Percentiles rank a stretch among this genome's conserved stretches.
These are phyloP conservation scores for Curvularia hawaiiensis DNA, from an alignment of 2,329 filamentous ascomycete genomes.

Conservation along the genomic window DNA sequence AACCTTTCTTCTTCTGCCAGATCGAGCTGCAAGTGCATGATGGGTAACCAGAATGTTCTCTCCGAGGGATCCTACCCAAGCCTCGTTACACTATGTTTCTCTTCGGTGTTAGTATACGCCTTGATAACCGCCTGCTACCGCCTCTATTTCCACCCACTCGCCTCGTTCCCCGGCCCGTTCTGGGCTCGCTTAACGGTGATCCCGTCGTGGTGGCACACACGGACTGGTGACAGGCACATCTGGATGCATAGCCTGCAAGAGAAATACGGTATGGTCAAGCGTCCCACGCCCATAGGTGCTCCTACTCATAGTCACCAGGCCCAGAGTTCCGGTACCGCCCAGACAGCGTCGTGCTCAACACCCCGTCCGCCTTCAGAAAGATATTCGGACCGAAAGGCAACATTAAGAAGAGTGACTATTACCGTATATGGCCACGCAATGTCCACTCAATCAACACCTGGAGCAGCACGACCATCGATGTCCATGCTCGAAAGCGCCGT, in stretches of 20 bases:
- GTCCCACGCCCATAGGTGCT: not conserved
- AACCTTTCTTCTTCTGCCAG: slow-evolving; percentile 7
- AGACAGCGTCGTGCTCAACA: slow-evolving; percentile 76
- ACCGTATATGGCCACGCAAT: slow-evolving; percentile 48
- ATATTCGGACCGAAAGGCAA: slow-evolving; percentile 54
- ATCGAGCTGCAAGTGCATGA: slow-evolving; percentile 9
- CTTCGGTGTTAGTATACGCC: slow-evolving; percentile 16
- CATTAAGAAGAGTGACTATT: slow-evolving; percentile 53
- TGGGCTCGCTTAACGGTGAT: slow-evolving; percentile 28
- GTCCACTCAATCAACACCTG: slow-evolving; percentile 46
- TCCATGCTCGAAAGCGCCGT: slow-evolving; percentile 48
- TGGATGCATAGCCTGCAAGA: slow-evolving; percentile 73
- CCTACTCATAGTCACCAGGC: slow-evolving; percentile 4
- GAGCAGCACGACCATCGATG: slow-evolving; percentile 33
- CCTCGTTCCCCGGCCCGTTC: slow-evolving; percentile 31
- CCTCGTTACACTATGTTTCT: slow-evolving; percentile 5
- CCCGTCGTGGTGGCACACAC: slow-evolving; percentile 64
- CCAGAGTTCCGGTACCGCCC: slow-evolving; percentile 68
- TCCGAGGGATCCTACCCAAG: slow-evolving; percentile 7
- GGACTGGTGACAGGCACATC: slow-evolving; percentile 72
- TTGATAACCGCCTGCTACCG: slow-evolving; percentile 21
- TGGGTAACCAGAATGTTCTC: slow-evolving; percentile 3
- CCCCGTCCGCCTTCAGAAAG: slow-evolving; percentile 54
- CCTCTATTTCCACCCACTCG: slow-evolving; percentile 30
- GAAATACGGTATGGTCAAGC: slow-evolving; percentile 61